phyloP scores from a whole-genome alignment of 163 green algal genomes.

The Chlorella variabilis region DNA sequence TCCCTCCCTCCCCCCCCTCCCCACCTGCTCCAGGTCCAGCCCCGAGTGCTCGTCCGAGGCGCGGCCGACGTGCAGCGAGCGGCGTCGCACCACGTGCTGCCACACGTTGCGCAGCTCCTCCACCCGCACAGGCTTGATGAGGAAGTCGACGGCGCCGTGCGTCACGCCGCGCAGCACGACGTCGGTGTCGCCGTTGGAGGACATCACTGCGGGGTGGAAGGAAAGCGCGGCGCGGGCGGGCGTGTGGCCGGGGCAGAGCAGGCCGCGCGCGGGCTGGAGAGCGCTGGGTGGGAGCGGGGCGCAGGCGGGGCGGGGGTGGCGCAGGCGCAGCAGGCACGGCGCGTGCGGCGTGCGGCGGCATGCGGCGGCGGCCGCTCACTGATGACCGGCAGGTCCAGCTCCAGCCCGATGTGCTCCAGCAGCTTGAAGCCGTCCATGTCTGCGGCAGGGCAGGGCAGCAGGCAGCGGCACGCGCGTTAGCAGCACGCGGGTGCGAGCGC shows the following conservation, averaged over 20 bases:
- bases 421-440: conserved; percentile 98
- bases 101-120: conserved; percentile 97
- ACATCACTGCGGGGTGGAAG: conserved; percentile 90
- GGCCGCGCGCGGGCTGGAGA: no score
- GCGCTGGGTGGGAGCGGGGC: neutral
- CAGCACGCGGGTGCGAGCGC: no score
- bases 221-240: neutral
- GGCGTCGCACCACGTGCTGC: conserved; percentile 93
- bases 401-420: conserved; percentile 90
- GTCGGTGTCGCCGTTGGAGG: conserved; percentile 87
- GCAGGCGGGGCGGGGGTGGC: neutral
- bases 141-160: conserved; percentile 95
- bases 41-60: conserved; percentile 30
- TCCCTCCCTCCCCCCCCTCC: neutral
- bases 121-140: conserved; percentile 97
- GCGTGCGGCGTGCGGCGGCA: neutral
- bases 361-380: conserved; percentile 71
- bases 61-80: conserved; percentile 24
- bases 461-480: neutral
- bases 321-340: neutral
- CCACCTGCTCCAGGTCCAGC: conserved; percentile 18
- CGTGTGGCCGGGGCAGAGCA: neutral
- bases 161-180: conserved; percentile 94
- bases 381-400: conserved; percentile 96
- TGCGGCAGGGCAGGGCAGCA: conserved; percentile 26